These are phyloP conservation scores for Adenanthera pavonina DNA, from an alignment of 306 rosid species.

Conservation along the genomic window DNA sequence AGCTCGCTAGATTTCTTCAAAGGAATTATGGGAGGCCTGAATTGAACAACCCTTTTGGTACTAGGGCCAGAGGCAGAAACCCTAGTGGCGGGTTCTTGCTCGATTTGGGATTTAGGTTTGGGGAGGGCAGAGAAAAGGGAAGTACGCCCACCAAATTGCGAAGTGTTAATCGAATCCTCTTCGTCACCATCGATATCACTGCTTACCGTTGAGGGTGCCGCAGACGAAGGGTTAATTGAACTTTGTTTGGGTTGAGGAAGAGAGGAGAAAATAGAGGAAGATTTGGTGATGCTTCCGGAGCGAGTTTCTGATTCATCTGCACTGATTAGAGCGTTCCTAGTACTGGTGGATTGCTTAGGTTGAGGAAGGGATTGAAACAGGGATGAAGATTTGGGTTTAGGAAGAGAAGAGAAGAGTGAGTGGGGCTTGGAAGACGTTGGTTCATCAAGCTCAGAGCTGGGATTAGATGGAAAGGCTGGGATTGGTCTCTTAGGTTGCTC, in stretches of 20 bases:
- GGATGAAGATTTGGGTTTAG: constrained; percentile 63
- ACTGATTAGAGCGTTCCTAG: neutral
- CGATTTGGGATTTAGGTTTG: constrained; percentile 60
- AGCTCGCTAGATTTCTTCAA: constrained; percentile 41
- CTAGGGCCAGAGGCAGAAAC: constrained; percentile 43
- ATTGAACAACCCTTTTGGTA: constrained; percentile 67
- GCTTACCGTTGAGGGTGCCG: neutral
- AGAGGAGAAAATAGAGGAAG: constrained; percentile 29
- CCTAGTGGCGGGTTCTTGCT: constrained; percentile 36
- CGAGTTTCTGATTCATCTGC: constrained; percentile 20
- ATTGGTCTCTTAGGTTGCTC: constrained; percentile 20
- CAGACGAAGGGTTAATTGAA: constrained; percentile 9
- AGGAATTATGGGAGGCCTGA: constrained; percentile 71
- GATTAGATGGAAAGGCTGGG: constrained; percentile 32
- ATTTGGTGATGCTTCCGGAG: neutral
- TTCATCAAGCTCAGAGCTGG: neutral
- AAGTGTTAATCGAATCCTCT: neutral
- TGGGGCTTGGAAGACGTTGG: constrained; percentile 32
- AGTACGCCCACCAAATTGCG: neutral
- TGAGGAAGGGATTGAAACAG: constrained; percentile 64
- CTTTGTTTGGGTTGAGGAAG: constrained; percentile 52
- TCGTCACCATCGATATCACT: neutral
- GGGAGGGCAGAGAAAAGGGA: constrained; percentile 46
- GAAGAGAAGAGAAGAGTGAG: constrained; percentile 56
- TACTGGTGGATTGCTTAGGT: constrained; percentile 49